Conservation (phyloP, 106 monocot species). For the Dioscorea alata region DNA sequence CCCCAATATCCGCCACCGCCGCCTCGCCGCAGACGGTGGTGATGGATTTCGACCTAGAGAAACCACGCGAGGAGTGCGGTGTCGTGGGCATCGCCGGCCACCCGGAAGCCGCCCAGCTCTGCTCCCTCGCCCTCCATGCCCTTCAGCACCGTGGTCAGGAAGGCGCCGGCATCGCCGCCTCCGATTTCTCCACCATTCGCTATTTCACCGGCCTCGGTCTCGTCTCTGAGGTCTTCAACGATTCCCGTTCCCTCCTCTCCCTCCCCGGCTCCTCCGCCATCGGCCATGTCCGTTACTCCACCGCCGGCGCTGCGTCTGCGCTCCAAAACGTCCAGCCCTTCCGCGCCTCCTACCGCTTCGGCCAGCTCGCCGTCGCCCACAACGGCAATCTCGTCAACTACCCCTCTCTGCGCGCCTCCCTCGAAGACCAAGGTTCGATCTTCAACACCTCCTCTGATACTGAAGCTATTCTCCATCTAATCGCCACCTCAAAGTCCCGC, state of each 20-base stretch:
- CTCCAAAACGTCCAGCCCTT: slow-evolving; percentile 80
- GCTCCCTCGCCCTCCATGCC: slow-evolving; percentile 75
- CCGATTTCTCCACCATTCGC: slow-evolving; percentile 16
- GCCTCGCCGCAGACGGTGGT: not conserved
- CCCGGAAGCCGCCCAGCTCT: slow-evolving; percentile 66
- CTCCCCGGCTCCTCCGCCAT: slow-evolving; percentile 74
- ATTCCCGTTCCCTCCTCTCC: slow-evolving; percentile 19
- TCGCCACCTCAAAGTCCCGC: slow-evolving; percentile 59
- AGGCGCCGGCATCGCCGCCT: slow-evolving; percentile 80
- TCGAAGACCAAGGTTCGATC: slow-evolving; percentile 68
- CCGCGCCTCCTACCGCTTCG: slow-evolving; percentile 55
- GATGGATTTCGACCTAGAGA: slow-evolving; percentile 19
- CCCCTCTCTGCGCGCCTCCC: slow-evolving; percentile 24
- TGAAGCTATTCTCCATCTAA: slow-evolving; percentile 68
- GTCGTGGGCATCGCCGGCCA: slow-evolving; percentile 83
- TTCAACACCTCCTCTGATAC: slow-evolving; percentile 79
- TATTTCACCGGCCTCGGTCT: slow-evolving; percentile 68
- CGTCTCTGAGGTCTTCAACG: slow-evolving; percentile 71
- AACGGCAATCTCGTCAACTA: slow-evolving; percentile 97
- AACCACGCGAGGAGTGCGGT: slow-evolving; percentile 93
- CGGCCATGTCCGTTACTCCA: slow-evolving; percentile 93
- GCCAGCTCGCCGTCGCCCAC: slow-evolving; percentile 54
- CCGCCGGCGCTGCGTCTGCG: slow-evolving; percentile 64
- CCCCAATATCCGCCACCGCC: not conserved
- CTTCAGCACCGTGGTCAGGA: slow-evolving; percentile 94